phyloP scores from a whole-genome alignment of 352 stramenopile species.

The Phytophthora constricta region DNA sequence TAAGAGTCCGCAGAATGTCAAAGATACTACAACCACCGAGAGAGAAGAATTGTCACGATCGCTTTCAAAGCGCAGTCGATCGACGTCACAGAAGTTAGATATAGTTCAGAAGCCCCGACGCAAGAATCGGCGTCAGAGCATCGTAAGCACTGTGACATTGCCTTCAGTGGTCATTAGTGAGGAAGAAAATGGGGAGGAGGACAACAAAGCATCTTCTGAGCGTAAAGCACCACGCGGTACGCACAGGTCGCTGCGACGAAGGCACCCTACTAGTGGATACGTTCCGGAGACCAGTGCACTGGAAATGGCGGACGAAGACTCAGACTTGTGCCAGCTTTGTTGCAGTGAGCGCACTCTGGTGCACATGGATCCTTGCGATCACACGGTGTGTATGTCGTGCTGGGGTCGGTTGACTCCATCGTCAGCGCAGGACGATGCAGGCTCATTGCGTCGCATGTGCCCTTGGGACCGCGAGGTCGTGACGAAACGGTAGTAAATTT shows the following conservation, averaged over 20 bases:
- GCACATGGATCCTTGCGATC: constrained; percentile 61
- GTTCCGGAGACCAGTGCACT: constrained; percentile 26
- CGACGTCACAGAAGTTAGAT: constrained; percentile 6
- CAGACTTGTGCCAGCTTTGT: constrained; percentile 52
- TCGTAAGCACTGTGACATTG: constrained; percentile 34
- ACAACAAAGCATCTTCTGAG: constrained; percentile 1
- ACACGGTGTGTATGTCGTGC: constrained; percentile 55
- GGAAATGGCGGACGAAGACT: constrained; percentile 36
- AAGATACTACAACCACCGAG: constrained; percentile 5
- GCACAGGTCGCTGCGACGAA: constrained; percentile 15
- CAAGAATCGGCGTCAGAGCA: constrained; percentile 52
- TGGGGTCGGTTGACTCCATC: constrained; percentile 55
- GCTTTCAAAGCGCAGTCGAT: constrained; percentile 19
- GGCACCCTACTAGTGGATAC: constrained; percentile 20
- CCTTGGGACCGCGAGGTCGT: constrained; percentile 71
- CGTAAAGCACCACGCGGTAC: constrained; percentile 15
- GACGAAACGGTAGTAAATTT: constrained; percentile 35
- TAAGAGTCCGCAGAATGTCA: constrained; percentile 8
- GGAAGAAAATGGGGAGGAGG: constrained; percentile 2
- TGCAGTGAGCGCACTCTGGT: constrained; percentile 51
- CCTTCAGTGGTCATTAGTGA: constrained; percentile 2
- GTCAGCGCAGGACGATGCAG: constrained; percentile 29
- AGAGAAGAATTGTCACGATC: not conserved
- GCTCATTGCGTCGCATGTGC: constrained; percentile 41
- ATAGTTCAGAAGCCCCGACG: constrained; percentile 17